phyloP scores from a whole-genome alignment of 2,329 filamentous ascomycete genomes.

The Mycosphaerelloides madeirae region DNA sequence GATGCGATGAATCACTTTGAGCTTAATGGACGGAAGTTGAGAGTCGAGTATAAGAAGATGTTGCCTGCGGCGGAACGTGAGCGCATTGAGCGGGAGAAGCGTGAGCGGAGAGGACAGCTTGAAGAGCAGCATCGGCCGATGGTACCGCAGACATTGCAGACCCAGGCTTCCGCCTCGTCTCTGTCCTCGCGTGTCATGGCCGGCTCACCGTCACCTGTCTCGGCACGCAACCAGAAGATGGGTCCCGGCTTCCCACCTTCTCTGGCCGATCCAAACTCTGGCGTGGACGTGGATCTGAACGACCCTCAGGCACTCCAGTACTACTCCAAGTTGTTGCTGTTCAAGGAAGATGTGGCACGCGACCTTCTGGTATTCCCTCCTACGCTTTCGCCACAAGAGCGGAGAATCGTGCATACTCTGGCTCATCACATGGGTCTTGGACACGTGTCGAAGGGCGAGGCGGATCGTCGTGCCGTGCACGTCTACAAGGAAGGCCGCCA shows the following conservation, averaged over 20 bases:
- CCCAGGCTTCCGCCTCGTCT: conserved; percentile 81
- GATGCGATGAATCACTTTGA: conserved; percentile 94
- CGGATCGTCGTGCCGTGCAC: conserved; percentile 83
- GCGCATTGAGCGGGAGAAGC: conserved; percentile 93
- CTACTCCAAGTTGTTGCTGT: conserved; percentile 84
- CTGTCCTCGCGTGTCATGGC: conserved; percentile 56
- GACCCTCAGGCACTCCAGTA: conserved; percentile 81
- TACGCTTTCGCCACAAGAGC: conserved; percentile 73
- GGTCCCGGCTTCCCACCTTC: conserved; percentile 28
- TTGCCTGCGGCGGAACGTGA: conserved; percentile 89
- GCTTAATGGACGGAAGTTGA: conserved; percentile 85
- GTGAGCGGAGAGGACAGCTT: conserved; percentile 88
- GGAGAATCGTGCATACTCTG: conserved; percentile 86
- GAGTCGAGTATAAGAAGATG: conserved; percentile 99
- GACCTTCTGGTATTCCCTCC: conserved; percentile 82
- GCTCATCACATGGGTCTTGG: conserved; percentile 92
- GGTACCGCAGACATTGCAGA: conserved; percentile 61
- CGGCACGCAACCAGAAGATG: conserved; percentile 48
- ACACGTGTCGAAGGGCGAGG: conserved; percentile 83
- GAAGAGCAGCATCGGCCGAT: conserved; percentile 91
- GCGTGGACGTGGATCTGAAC: conserved; percentile 76
- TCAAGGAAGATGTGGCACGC: conserved; percentile 72
- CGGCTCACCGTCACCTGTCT: conserved; percentile 64
- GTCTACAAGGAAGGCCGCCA: conserved; percentile 67
- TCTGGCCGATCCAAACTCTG: conserved; percentile 18